A percentile compares a stretch with the other conserved stretches of the same genome.
phyloP scores from a whole-genome alignment of 83 land plant genomes.

The Thuja plicata region DNA sequence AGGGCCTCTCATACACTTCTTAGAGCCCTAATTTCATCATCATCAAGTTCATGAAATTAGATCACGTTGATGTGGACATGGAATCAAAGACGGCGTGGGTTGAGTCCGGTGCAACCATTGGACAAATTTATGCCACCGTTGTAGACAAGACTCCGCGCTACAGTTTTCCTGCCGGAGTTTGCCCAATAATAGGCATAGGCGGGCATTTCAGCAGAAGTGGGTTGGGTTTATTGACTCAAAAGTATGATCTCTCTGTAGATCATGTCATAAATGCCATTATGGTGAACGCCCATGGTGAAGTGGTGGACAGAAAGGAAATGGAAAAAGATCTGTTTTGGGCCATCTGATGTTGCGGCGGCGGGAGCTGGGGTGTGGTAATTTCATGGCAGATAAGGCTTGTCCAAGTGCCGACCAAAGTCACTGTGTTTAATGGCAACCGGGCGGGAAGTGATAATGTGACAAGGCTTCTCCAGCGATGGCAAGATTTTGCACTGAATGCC shows the following conservation, averaged over 20 bases:
- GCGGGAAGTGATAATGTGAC: conserved; percentile 15
- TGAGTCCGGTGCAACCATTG: conserved; percentile 34
- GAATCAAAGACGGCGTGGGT: conserved; percentile 29
- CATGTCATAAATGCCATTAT: conserved; percentile 19
- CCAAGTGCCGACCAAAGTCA: background rate
- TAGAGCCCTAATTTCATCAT: conserved; percentile 8
- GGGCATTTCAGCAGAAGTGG: no score
- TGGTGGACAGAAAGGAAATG: conserved; percentile 30
- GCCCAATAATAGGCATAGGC: no score
- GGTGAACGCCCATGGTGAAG: conserved; percentile 12
- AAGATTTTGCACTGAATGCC: conserved; percentile 14
- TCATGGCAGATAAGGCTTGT: no score
- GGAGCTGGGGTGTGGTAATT: no score
- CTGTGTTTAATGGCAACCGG: background rate
- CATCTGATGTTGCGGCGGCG: conserved; percentile 21
- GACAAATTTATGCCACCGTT: conserved; percentile 27
- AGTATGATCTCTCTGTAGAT: conserved; percentile 24
- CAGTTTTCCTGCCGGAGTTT: no score
- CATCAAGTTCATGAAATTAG: conserved; percentile 25
- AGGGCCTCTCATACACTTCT: background rate
- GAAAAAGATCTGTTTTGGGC: conserved; percentile 50
- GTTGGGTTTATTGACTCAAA: background rate
- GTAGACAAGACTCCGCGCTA: background rate
- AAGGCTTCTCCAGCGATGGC: conserved; percentile 23
- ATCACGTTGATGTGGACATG: conserved; percentile 15